Base-by-base conservation (phyloP, 2,329 filamentous ascomycete genomes). In the Gaeumannomyces tritici region DNA sequence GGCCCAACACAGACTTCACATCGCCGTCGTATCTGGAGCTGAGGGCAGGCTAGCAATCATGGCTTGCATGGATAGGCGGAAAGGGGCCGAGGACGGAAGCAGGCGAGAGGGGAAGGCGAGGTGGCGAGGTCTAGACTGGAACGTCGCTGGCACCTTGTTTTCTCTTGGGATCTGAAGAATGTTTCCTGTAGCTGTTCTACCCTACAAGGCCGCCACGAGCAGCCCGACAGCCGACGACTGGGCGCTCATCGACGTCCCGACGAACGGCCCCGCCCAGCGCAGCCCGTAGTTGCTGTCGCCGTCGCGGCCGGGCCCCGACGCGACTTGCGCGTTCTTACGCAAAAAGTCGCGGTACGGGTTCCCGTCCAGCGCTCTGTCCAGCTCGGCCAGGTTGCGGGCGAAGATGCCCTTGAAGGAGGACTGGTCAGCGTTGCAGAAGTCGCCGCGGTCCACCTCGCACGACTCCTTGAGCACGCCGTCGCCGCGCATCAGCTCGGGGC, bases 361-460 rank as follows among this genome's bases (percentile, higher is more conserved):
- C 57, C 33, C 60, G 8, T 42, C 51, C n/a, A 66, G n/a, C 26
- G 62, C 42, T 1, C 35, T 69, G 27, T 88, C 77, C 42, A 91
- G 72, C 62, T 82, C 80, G 42, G 79, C 77, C 26, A 91, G 74
- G 69, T 89, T 89, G 26, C 87, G 80, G 21, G 83, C 78, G 65
- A 90, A 89, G 47, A 90, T 77, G 4, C 89, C 89, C 73, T 91
- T 91, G 79, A 91, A 91, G 27, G 66, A 60, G 61, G 70, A 64
- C 68, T 89, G 85, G 42, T 83, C 78, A 1, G 78, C 81, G 64
- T 86, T 81, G 24, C 69, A 71, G 13, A 75, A 77, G 62, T 78
- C 83, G n/a, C 68, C 65, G 13, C 21, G 21, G 27, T 33, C 21
- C 0, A 74, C 72, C 62, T 81, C 80, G 65, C 81, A 83, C 3